These are phyloP conservation scores for Boletellus ananiceps DNA, from an alignment of 768 basidiomycete genomes.

Conservation along the genomic window DNA sequence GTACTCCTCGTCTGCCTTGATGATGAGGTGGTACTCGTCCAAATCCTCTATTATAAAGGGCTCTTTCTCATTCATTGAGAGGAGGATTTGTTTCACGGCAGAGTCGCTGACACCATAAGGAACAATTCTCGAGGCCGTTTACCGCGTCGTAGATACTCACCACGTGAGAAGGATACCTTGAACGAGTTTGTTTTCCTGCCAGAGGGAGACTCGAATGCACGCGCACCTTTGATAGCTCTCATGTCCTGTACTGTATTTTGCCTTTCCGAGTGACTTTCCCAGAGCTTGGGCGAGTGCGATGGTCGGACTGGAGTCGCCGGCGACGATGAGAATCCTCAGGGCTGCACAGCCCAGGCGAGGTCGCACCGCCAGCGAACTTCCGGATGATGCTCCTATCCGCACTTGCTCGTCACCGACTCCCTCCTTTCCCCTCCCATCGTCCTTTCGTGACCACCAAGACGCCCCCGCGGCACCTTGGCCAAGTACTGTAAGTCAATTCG, in stretches of 20 bases:
- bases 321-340: conserved; percentile 14
- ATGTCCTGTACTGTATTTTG: conserved; percentile 28
- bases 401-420: background rate
- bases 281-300: too few species aligned
- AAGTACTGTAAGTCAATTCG: conserved; percentile 16
- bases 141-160: conserved; percentile 33
- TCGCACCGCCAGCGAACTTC: too few species aligned
- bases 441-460: conserved; percentile 7
- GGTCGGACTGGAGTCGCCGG: conserved; percentile 1
- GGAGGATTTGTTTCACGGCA: conserved; percentile 83
- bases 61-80: conserved; percentile 75
- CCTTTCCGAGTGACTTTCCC: too few species aligned
- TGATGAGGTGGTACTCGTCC: conserved; percentile 78
- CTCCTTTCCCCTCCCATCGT: background rate
- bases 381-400: conserved; percentile 7
- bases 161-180: conserved; percentile 65
- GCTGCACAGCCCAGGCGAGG: background rate
- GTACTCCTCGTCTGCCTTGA: conserved; percentile 79
- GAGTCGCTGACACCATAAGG: conserved; percentile 57
- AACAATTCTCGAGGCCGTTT: background rate
- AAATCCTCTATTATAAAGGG: conserved; percentile 85
- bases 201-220: conserved; percentile 3
- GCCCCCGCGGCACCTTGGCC: conserved; percentile 8
- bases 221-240: conserved; percentile 62
- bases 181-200: conserved; percentile 2